Conservation (phyloP, 441 rosid genomes). For the Gossypium davidsonii region DNA sequence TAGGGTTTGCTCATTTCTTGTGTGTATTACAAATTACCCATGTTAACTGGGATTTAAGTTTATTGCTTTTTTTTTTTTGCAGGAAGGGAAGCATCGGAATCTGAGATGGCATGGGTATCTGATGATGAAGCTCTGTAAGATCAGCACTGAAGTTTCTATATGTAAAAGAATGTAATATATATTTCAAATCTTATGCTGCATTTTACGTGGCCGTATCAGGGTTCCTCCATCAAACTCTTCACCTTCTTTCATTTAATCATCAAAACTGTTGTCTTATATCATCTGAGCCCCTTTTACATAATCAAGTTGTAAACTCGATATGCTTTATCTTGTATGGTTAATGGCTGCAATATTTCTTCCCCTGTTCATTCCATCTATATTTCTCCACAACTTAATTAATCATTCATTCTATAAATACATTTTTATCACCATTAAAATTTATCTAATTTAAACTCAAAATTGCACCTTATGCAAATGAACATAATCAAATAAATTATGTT, state of each 20-base stretch:
- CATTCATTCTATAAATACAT: no score
- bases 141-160: background rate
- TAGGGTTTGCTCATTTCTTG: background rate
- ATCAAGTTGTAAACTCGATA: background rate
- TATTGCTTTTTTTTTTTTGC: background rate
- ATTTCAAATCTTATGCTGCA: background rate
- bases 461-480: no score
- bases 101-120: conserved; percentile 16
- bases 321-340: background rate
- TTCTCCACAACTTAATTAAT: background rate
- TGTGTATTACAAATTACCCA: background rate
- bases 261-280: background rate
- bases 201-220: background rate
- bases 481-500: no score
- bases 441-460: no score
- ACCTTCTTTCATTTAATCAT: background rate
- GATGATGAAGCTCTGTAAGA: conserved; percentile 25
- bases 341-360: background rate
- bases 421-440: no score
- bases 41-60: background rate
- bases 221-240: background rate
- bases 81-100: conserved; percentile 23
- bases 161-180: background rate
- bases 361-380: background rate
- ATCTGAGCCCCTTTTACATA: background rate